These are phyloP conservation scores for Lepidium campestre DNA, from an alignment of 441 rosid species.

Conservation along the genomic window DNA sequence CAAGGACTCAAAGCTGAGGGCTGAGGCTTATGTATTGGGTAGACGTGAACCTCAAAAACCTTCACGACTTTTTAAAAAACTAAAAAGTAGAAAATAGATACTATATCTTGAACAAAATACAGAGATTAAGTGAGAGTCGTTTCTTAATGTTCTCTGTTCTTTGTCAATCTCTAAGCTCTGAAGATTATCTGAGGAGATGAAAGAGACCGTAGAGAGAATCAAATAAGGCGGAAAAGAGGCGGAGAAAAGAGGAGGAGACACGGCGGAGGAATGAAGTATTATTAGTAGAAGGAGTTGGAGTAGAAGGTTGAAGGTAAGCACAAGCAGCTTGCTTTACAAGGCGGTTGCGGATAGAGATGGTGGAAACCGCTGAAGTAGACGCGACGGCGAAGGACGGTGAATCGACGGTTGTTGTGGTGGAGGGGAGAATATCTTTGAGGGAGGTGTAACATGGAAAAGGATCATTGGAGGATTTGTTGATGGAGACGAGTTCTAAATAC, in stretches of 20 bases:
- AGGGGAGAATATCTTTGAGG: conserved; percentile 65
- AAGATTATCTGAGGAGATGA: conserved; percentile 11
- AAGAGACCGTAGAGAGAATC: conserved; percentile 19
- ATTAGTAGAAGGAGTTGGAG: conserved; percentile 42
- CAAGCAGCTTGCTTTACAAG: conserved; percentile 90
- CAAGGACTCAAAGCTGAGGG: neutral
- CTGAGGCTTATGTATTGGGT: neutral
- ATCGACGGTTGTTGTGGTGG: conserved; percentile 32
- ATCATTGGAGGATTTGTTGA: conserved; percentile 25
- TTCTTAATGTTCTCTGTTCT: neutral
- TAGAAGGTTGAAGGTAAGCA: conserved; percentile 85
- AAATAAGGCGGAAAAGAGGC: conserved; percentile 28
- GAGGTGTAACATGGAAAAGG: conserved; percentile 51
- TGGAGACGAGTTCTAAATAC: conserved; percentile 38
- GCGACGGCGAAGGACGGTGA: conserved; percentile 37
- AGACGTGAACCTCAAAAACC: conserved; percentile 16
- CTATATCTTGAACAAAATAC: neutral
- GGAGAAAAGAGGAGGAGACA: conserved; percentile 35
- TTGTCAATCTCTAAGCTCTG: neutral
- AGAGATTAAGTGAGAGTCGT: neutral
- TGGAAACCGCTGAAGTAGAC: conserved; percentile 11
- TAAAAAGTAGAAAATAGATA: neutral
- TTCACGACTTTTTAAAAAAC: neutral
- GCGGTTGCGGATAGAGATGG: conserved; percentile 68
- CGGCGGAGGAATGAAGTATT: conserved; percentile 42